These are phyloP conservation scores for Phytophthora kernoviae DNA, from an alignment of 352 stramenopile species.

Conservation along the genomic window DNA sequence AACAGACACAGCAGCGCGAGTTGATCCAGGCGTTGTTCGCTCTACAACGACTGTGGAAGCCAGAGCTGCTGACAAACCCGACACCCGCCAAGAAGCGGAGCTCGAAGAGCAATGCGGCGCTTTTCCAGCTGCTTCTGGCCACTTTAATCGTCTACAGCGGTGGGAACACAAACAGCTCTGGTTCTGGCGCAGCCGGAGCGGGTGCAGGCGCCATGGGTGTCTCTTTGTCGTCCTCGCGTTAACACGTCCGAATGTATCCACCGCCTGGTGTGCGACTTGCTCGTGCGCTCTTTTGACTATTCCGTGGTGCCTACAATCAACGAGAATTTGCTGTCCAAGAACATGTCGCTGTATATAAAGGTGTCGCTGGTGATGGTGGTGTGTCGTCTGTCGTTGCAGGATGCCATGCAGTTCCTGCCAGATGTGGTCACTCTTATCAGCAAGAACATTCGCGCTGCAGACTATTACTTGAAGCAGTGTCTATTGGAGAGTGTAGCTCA, in stretches of 20 bases:
- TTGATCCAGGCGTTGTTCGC: slow-evolving; percentile 62
- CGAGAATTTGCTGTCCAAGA: slow-evolving; percentile 58
- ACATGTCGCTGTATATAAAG: slow-evolving; percentile 68
- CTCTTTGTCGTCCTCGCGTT: slow-evolving; percentile 51
- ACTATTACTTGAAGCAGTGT: slow-evolving; percentile 84
- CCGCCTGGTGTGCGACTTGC: slow-evolving; percentile 69
- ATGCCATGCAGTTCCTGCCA: slow-evolving; percentile 67
- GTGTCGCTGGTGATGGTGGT: slow-evolving; percentile 74
- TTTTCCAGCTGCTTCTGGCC: slow-evolving; percentile 73
- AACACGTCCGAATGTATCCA: slow-evolving; percentile 74
- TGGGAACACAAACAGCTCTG: slow-evolving; percentile 34
- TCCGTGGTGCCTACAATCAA: slow-evolving; percentile 57
- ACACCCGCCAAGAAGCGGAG: slow-evolving; percentile 24
- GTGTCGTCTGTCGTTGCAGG: slow-evolving; percentile 53
- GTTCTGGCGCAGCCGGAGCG: slow-evolving; percentile 26
- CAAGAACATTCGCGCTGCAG: slow-evolving; percentile 59
- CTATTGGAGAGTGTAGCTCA: slow-evolving; percentile 72
- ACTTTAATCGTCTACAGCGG: slow-evolving; percentile 75
- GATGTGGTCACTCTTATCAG: slow-evolving; percentile 72
- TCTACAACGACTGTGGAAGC: slow-evolving; percentile 62
- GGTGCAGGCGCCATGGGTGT: slow-evolving; percentile 47
- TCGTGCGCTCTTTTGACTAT: slow-evolving; percentile 81
- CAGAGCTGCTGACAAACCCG: slow-evolving; percentile 32
- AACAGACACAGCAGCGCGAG: slow-evolving; percentile 43
- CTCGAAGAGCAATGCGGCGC: slow-evolving; percentile 36